Conservation (phyloP, 495 filamentous ascomycete genomes). For the Penicillium bovifimosum region DNA sequence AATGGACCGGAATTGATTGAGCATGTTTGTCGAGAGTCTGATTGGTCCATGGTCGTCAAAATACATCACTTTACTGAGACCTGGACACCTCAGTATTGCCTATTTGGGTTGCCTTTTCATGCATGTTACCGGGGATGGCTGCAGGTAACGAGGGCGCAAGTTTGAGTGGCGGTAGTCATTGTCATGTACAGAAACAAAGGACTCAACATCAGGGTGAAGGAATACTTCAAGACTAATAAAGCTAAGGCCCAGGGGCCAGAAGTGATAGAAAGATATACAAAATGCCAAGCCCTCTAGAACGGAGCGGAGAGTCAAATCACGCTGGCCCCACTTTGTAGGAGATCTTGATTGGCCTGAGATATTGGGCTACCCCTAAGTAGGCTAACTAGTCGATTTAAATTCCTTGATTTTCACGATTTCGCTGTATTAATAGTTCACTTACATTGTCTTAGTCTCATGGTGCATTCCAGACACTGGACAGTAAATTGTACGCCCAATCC, state of each 20-base stretch:
- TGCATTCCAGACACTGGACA: not conserved
- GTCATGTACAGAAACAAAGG: no score
- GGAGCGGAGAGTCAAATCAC: not conserved
- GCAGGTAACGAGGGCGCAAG: not conserved
- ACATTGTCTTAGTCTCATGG: not conserved
- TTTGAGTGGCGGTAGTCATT: no score
- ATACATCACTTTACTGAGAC: not conserved
- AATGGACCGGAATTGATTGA: not conserved
- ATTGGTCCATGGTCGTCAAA: not conserved
- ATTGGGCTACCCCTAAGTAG: not conserved
- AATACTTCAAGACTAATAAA: no score
- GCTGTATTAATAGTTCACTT: not conserved
- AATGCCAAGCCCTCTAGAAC: slow-evolving; percentile 7
- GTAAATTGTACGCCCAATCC: not conserved
- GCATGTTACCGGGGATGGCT: not conserved
- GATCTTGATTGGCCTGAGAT: slow-evolving; percentile 1
- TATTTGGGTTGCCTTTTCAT: not conserved
- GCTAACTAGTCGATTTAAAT: not conserved
- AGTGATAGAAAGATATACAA: not conserved
- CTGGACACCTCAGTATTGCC: not conserved
- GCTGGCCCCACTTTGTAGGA: not conserved
- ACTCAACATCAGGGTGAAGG: no score
- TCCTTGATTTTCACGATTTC: not conserved
- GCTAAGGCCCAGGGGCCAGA: no score
- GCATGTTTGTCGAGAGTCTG: not conserved